phyloP scores from a whole-genome alignment of 2,329 filamentous ascomycete genomes.

The Pseudogymnoascus verrucosus region DNA sequence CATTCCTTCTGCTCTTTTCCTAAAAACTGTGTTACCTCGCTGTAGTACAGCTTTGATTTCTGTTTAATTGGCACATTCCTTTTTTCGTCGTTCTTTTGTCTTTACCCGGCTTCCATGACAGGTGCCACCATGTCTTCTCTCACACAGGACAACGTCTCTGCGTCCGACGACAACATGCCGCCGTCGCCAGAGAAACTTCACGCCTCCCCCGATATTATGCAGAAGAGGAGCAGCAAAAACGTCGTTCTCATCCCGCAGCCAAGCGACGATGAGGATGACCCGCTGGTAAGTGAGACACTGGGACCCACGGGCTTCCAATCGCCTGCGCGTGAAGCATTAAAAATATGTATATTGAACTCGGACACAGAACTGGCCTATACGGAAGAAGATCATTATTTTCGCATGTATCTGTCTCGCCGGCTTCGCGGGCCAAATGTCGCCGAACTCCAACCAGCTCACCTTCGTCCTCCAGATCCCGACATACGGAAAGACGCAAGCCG shows the following conservation, averaged over 20 bases:
- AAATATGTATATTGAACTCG: neutral
- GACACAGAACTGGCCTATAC: constrained; percentile 1
- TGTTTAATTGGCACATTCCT: neutral
- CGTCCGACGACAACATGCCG: neutral
- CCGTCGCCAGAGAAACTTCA: constrained; percentile 4
- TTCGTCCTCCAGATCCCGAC: constrained; percentile 6
- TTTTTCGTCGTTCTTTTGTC: neutral
- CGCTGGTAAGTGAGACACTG: constrained; percentile 27
- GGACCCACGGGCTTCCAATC: neutral
- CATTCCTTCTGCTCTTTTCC: neutral
- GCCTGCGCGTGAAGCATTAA: neutral
- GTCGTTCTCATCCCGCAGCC: constrained; percentile 40
- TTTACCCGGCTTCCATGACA: neutral
- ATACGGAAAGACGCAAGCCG: neutral
- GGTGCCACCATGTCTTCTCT: neutral
- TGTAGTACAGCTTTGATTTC: neutral
- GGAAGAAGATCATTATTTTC: constrained; percentile 6
- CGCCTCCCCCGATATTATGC: neutral
- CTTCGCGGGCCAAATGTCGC: constrained; percentile 7
- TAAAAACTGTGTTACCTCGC: neutral
- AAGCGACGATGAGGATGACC: constrained; percentile 39
- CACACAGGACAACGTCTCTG: neutral
- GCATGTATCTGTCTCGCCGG: constrained; percentile 1
- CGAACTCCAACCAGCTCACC: constrained; percentile 8
- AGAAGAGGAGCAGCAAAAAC: neutral